Evolutionary conservation across 768 basidiomycete species (phyloP).

Genomic region (Nidularia pulvinata): DNA sequence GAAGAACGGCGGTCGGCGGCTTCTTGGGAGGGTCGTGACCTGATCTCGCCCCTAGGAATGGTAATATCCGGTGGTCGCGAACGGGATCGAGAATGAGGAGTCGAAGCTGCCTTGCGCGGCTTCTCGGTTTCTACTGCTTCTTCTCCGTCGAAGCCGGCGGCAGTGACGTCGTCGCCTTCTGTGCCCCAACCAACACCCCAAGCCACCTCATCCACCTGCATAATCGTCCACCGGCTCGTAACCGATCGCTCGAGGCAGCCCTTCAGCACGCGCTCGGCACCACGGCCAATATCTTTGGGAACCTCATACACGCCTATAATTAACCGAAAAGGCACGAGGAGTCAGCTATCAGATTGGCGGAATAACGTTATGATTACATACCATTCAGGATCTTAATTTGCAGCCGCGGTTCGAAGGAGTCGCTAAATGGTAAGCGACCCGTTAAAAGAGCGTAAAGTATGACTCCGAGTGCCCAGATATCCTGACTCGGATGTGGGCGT

Average conservation of each 20-base stretch:
- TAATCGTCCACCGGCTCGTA: slow-evolving; percentile 73
- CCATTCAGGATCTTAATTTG: slow-evolving; percentile 92
- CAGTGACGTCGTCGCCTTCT: slow-evolving; percentile 43
- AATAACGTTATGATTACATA: slow-evolving; percentile 23
- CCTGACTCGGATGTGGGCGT: slow-evolving; percentile 71
- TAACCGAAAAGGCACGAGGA: slow-evolving; percentile 5
- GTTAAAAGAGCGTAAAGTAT: slow-evolving; percentile 85
- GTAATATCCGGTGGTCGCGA: slow-evolving; percentile 16
- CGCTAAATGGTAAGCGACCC: slow-evolving; percentile 84
- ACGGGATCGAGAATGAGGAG: slow-evolving; percentile 23
- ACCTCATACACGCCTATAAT: slow-evolving; percentile 60
- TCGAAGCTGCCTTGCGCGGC: not conserved
- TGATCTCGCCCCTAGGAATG: slow-evolving; percentile 7
- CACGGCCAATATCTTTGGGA: slow-evolving; percentile 54
- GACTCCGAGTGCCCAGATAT: slow-evolving; percentile 96
- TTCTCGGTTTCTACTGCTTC: slow-evolving; percentile 4
- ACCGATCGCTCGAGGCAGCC: slow-evolving; percentile 79
- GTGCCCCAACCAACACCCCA: slow-evolving; percentile 79
- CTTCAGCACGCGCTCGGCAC: slow-evolving; percentile 65
- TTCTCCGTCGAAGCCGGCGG: slow-evolving; percentile 24
- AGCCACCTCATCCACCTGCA: slow-evolving; percentile 75
- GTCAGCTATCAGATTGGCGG: slow-evolving; percentile 6
- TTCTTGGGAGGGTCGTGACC: slow-evolving; percentile 23
- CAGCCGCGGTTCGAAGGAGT: slow-evolving; percentile 89
- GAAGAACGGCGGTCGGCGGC: slow-evolving; percentile 35